Percentiles rank a stretch among this genome's conserved stretches.
Conservation (phyloP, 345 rosid species). For the Moringa oleifera region DNA sequence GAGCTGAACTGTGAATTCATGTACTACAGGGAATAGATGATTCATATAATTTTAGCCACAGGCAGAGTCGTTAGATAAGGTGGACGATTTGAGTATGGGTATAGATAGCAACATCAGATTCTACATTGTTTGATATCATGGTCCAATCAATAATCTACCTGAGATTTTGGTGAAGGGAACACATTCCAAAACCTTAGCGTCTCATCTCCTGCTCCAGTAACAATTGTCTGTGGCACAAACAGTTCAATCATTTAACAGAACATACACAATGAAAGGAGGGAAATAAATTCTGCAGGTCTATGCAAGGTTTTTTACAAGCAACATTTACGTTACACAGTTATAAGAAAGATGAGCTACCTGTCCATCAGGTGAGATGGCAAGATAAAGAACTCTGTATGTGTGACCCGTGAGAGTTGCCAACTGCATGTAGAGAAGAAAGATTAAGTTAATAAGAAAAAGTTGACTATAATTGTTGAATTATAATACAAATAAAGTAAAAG, state of each 20-base stretch:
- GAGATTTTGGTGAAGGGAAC: slow-evolving; percentile 93
- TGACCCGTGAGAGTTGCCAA: slow-evolving; percentile 97
- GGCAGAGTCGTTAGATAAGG: not conserved
- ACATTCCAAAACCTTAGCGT: slow-evolving; percentile 96
- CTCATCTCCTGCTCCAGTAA: slow-evolving; percentile 99
- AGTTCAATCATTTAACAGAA: slow-evolving; percentile 2
- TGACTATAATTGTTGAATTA: not conserved
- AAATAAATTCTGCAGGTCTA: not conserved
- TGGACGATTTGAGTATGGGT: not conserved
- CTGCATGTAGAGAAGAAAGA: slow-evolving; percentile 34
- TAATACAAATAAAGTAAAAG: not conserved
- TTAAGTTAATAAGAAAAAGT: not conserved
- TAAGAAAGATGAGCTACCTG: slow-evolving; percentile 47
- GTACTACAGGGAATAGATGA: too few species aligned
- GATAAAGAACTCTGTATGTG: slow-evolving; percentile 89
- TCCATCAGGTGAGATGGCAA: slow-evolving; percentile 98
- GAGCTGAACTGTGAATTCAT: too few species aligned
- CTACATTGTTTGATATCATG: not conserved
- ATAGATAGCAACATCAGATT: not conserved
- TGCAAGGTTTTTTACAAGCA: not conserved
- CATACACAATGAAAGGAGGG: slow-evolving; percentile 2
- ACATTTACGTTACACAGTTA: not conserved
- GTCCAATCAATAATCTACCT: slow-evolving; percentile 38
- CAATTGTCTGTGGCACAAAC: slow-evolving; percentile 61
- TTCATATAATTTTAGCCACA: not conserved